Base-by-base conservation (phyloP, 2,329 filamentous ascomycete genomes). In the Curvularia hawaiiensis region DNA sequence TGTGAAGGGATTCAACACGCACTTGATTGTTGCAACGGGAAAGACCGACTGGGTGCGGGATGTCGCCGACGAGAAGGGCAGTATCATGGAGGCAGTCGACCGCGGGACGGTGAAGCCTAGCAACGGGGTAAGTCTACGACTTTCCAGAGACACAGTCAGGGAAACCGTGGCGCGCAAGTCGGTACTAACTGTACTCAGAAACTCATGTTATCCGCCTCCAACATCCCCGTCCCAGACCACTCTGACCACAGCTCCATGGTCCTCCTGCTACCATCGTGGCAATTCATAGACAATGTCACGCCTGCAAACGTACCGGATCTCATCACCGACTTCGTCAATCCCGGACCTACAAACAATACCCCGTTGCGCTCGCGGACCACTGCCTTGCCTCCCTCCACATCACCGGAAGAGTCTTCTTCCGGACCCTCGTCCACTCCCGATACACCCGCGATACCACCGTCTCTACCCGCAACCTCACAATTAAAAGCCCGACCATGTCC, bases 41-140 rank as follows among this genome's bases (percentile, higher is more conserved):
- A 97, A 97, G 84, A 85, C 88, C 26, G 95, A 99, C 78, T 99
- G 95, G 95, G 90, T 94, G 71, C 80, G 91, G 59, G 90, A 96
- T 79, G 91, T 97, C 4, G 70, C 73, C 55, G 90, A 98, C 72
- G 95, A 98, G 81, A 88, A 90, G 65, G 84, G 81, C 46, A 84
- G 81, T 56, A 76, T 86, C 52, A 85, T 85, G 82, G 79, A 83
- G 70, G 80, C 80, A 1, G 77, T 83, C 12, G 79, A 78, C 59
- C 79, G 79, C 64, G 79, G 80, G 52, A 81, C 82, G 1, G 79
- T 81, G 11, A 83, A 82, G 72, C 88, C 88, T 1, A 82, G 76
- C 26, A 91, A 90, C 62, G 90, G 90, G 56, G 90, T 92, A 78
- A 74, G 85, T 81, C 9, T 20, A 2, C 7, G 3, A 16, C 30